Percentiles rank a stretch among this genome's conserved stretches.
phyloP scores from a whole-genome alignment of 2,329 filamentous ascomycete species.

The Aspergillus alliaceus region DNA sequence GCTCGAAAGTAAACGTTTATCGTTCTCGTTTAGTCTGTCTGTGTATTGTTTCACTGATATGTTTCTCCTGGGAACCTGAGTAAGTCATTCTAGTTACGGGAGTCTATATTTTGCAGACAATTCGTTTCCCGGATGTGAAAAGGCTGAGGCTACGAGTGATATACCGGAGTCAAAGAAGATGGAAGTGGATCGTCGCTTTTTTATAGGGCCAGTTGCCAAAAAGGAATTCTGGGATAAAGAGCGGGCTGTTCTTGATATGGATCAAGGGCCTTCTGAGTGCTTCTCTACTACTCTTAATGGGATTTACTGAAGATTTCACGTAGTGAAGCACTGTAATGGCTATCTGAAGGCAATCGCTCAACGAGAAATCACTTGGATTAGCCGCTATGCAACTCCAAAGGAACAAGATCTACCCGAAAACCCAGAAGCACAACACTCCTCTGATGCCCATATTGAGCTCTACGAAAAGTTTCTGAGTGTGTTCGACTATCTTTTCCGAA shows the following conservation, averaged over 20 bases:
- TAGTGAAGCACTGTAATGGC: too few species aligned
- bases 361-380: slow-evolving; percentile 38
- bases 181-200: slow-evolving; percentile 32
- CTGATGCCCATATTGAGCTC: slow-evolving; percentile 32
- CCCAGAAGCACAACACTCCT: slow-evolving; percentile 27
- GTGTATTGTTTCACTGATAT: neutral
- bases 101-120: slow-evolving; percentile 39
- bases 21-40: slow-evolving; percentile 36
- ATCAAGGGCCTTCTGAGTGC: slow-evolving; percentile 43
- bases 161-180: slow-evolving; percentile 27
- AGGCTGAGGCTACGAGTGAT: slow-evolving; percentile 25
- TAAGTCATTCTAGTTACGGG: slow-evolving; percentile 39
- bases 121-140: neutral
- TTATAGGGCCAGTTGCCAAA: slow-evolving; percentile 39
- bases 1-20: slow-evolving; percentile 39
- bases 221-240: slow-evolving; percentile 37
- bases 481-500: slow-evolving; percentile 30
- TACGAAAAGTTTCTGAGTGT: slow-evolving; percentile 34
- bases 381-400: slow-evolving; percentile 25
- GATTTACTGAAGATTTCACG: too few species aligned
- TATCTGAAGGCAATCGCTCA: too few species aligned
- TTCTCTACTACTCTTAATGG: slow-evolving; percentile 1
- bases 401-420: slow-evolving; percentile 22
- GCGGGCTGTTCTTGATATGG: slow-evolving; percentile 33
- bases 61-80: too few species aligned